These are phyloP conservation scores for Petasospora fabianii DNA, from an alignment of 1,139 yeast species.

Conservation along the genomic window DNA sequence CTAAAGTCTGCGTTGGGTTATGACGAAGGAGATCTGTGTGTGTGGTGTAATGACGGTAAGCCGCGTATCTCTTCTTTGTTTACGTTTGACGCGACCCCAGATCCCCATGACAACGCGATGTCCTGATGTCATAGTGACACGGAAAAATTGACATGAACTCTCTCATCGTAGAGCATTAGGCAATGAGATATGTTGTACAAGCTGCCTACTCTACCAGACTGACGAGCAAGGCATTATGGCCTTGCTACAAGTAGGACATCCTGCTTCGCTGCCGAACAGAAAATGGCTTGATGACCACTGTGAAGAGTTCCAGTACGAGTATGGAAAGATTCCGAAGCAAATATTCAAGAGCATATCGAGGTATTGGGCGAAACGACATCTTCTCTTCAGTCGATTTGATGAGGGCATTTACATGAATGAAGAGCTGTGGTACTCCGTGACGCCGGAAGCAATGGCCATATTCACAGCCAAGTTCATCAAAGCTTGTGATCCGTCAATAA, in stretches of 20 bases:
- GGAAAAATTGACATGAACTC: too few species aligned
- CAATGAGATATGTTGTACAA: too few species aligned
- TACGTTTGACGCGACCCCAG: background rate
- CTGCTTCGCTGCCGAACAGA: constrained; percentile 8
- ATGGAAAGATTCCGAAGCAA: constrained; percentile 8
- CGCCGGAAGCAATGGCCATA: constrained; percentile 74
- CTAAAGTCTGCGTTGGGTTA: too few species aligned
- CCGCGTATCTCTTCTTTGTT: background rate
- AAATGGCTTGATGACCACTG: constrained; percentile 6
- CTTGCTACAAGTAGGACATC: background rate
- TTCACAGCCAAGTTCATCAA: constrained; percentile 57
- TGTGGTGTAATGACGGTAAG: too few species aligned
- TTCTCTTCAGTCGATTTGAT: constrained; percentile 57
- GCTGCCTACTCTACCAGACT: background rate
- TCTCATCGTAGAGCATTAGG: too few species aligned
- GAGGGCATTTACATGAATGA: constrained; percentile 70
- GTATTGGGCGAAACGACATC: constrained; percentile 60
- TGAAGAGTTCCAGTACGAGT: constrained; percentile 7
- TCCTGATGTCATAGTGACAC: too few species aligned
- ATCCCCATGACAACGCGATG: background rate
- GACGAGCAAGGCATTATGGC: background rate
- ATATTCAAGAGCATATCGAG: constrained; percentile 7
- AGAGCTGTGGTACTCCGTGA: constrained; percentile 88
- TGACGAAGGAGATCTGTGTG: too few species aligned
- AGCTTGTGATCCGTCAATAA: constrained; percentile 47